Evolutionary conservation across 208 protist species (phyloP), one percentile per base, ranked within the genome.

Genomic region (Acanthamoeba healyi): DNA sequence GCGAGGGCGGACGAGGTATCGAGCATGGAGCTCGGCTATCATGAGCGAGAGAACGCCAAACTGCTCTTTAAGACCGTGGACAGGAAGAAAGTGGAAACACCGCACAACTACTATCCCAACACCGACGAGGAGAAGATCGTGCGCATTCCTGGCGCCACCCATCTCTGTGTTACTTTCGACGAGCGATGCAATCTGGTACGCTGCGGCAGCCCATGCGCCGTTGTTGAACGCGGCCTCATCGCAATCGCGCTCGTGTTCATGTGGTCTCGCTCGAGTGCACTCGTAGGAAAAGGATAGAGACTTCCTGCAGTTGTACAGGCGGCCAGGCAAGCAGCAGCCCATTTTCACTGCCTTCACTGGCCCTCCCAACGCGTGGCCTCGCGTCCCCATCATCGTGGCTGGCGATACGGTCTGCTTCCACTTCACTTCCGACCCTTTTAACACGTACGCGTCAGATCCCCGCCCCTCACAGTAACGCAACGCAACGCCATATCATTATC

Each of bases 61-160:
- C 29, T 65, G 36, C 40, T 90, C 22, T 38, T 65, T 14, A 54
- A 54, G 34, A 44, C 51, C 24, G 51, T 90, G 17, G 82, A 84
- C 44, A 10, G 74, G n/a, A 84, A 84, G 74, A 84, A 90, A n/a
- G 87, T 92, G 7, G 87, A 92, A 36, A 77, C 58, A 10, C 87
- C 87, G 14, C 87, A 92, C 87, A 92, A 92, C 19, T 92, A 92
- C 63, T 77, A 77, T n/a, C 49, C 49, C 36, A 49, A 92, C 61
- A 77, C 58, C 38, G 87, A 92, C 77, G 49, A 92, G 40, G 87
- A 92, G 58, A 77, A 77, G 40, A 32, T 67, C 32, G 61, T 92
- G 17, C 32, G 29, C 54, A 92, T 92, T 38, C 87, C 87, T 7
- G 87, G 87, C 29, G 87, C 87, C 26, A 92, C 87, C 24, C 87